Evolutionary conservation across 1,284 basidiomycete genomes (phyloP), one percentile per base, ranked within the genome.

Genomic region (Pyrrhoderma noxium): DNA sequence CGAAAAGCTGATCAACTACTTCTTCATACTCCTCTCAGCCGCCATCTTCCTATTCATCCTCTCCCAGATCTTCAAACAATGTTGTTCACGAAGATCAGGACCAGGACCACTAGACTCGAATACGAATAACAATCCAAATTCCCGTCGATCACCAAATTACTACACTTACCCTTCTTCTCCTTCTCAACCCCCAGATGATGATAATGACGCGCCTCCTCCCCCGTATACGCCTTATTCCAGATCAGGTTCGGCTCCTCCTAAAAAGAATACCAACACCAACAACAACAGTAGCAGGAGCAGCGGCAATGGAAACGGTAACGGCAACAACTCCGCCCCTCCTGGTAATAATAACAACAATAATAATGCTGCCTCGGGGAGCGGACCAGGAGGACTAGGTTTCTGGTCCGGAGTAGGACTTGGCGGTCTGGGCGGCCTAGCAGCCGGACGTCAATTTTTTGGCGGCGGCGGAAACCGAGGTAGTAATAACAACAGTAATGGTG

Each of bases 11-110:
- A 38, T 37, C 8, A 13, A 41, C 35, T 31, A 11, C n/a, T 31
- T 78, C n/a, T 84, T 85, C 64, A 70, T 73, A 55, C 27, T 78
- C 23, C 56, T 82, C 45, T 7, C 38, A 16, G 38, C 38, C 14
- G 7, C 14, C 21, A 85, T 81, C 76, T 60, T 77, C 45, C 70
- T 65, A 16, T 65, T 82, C 54, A 61, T 83, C 11, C 63, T 73
- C 35, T 66, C 80, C 54, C 73, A 84, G 25, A 56, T 85, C 56
- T 27, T 54, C 49, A 39, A 40, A 14, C 25, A 42, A 35, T 51
- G 47, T 44, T 46, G 38, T 40, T 5, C 16, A 40, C 8, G 38
- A 7, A 40, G 21, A 5, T 8, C 8, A 40, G 38, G 38, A 5
- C 8, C n/a, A 8, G 14, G 14, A 5, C 21, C 21, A 4, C n/a